Base-by-base conservation (phyloP, 371 early-diverging fungal species). In the Syncephalis plumigaleata region DNA sequence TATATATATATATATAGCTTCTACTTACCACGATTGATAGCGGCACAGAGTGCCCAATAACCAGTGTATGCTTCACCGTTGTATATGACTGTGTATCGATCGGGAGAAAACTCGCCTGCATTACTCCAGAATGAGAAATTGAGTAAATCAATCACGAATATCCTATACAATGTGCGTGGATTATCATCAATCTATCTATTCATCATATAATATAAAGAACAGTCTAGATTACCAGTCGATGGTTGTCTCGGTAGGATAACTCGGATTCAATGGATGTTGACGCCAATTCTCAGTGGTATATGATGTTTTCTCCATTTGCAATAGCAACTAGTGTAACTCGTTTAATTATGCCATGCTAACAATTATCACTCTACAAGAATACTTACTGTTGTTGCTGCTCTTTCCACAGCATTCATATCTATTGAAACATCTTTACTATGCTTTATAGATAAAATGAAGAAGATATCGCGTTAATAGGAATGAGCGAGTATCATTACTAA, bases 111-210 rank as follows among this genome's bases (percentile, higher is more conserved):
- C 11, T 54, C 56, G 26, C 71, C 73, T 18, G 67, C 45, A 45
- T 79, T 76, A 31, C 77, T 68, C 86, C 86, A 91, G 53, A 91
- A 91, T n/a, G 87, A 88, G 58, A 88, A 91, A 60, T 91, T 91
- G 18, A 89, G 65, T 9, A 77, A 56, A 55, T 91, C 91, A 0
- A 87, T 73, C 16, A 89, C 48, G 46, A 91, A 88, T 23, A 90
- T 87, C 86, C 82, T 71, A 39, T 37, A 24, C 36, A 27, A 20
- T 16, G 47, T n/a, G 13, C 21, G 9, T 20, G 43, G 13, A 39
- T 37, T 44, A 26, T 5, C 1, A 15, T 16, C 9, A 18, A 16
- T 48, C 7, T 2, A 13, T n/a, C n/a, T n/a, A n/a, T n/a, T n/a
- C n/a, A n/a, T n/a, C 7, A 1, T 15, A n/a, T 22, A 44, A 11